Percentiles rank a stretch among this genome's conserved stretches.
Evolutionary conservation across 441 rosid genomes (phyloP).

Genomic region (Flueggea neowawraea): DNA sequence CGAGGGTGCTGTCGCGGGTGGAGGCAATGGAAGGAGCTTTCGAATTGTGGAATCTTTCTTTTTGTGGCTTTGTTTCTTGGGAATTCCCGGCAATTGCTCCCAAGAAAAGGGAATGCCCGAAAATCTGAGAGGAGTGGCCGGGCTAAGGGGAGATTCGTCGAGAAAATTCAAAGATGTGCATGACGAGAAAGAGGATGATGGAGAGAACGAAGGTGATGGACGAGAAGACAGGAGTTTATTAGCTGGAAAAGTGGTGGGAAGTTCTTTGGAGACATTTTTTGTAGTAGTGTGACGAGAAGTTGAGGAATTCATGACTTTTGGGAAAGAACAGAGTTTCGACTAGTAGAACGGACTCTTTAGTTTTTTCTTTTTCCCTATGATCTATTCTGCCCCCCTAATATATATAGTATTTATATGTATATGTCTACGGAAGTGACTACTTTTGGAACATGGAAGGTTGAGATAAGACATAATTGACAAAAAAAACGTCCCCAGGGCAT

Average conservation of each 20-base stretch:
- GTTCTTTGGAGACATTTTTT: conserved; percentile 18
- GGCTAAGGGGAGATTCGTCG: conserved; percentile 38
- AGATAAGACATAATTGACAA: conserved; percentile 1
- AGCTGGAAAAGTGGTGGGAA: conserved; percentile 12
- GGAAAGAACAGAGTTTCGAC: not conserved
- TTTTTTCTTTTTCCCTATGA: not conserved
- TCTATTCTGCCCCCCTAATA: not conserved
- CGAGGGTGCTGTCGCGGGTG: conserved; percentile 26
- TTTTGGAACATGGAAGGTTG: not conserved
- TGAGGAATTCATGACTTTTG: conserved; percentile 21
- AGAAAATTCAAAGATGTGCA: conserved; percentile 28
- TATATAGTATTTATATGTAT: not conserved
- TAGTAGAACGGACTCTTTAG: too few species aligned
- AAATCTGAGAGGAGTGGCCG: conserved; percentile 51
- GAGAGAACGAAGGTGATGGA: conserved; percentile 38
- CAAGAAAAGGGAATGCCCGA: conserved; percentile 89
- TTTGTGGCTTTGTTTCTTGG: conserved; percentile 44
- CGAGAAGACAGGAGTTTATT: conserved; percentile 14
- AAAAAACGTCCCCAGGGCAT: conserved; percentile 20
- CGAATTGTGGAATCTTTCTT: conserved; percentile 22
- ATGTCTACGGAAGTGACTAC: too few species aligned
- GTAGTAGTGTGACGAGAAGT: conserved; percentile 5
- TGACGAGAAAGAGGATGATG: conserved; percentile 43
- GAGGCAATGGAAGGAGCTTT: conserved; percentile 66
- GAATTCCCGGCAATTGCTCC: conserved; percentile 86